These are phyloP conservation scores for Lactarius indigo DNA, from an alignment of 768 basidiomycete genomes.

Conservation along the genomic window DNA sequence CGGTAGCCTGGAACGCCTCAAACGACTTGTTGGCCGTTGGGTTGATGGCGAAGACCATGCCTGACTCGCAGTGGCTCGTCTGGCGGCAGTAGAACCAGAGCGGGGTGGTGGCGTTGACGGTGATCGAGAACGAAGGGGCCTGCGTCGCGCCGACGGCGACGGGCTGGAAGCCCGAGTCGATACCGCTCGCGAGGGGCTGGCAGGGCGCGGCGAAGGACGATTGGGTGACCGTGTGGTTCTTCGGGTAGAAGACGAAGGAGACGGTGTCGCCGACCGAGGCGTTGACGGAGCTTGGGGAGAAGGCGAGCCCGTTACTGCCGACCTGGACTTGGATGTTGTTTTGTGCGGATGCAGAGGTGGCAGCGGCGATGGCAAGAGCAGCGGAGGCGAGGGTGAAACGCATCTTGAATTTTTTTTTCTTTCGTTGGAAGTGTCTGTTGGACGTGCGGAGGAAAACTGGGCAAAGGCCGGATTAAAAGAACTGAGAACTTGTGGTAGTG, in stretches of 20 bases:
- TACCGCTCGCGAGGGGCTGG: slow-evolving; percentile 24
- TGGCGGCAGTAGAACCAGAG: slow-evolving; percentile 36
- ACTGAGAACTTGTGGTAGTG: neutral
- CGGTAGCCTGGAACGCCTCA: slow-evolving; percentile 26
- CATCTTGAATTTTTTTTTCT: slow-evolving; percentile 4
- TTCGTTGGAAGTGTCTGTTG: slow-evolving; percentile 16
- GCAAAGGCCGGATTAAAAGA: slow-evolving; percentile 11
- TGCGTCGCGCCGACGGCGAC: slow-evolving; percentile 18
- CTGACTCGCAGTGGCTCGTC: slow-evolving; percentile 29
- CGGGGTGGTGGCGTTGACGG: slow-evolving; percentile 27
- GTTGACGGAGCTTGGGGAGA: slow-evolving; percentile 19
- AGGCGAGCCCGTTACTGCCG: slow-evolving; percentile 14
- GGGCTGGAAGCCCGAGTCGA: slow-evolving; percentile 32
- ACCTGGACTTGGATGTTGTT: slow-evolving; percentile 18
- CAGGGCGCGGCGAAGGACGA: slow-evolving; percentile 37
- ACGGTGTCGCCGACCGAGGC: slow-evolving; percentile 29
- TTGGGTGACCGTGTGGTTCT: slow-evolving; percentile 35
- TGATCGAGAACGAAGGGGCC: slow-evolving; percentile 20
- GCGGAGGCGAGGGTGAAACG: slow-evolving; percentile 21
- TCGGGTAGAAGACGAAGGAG: slow-evolving; percentile 20
- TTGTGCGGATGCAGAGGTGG: slow-evolving; percentile 9
- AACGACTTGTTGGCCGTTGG: slow-evolving; percentile 30
- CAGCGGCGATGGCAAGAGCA: slow-evolving; percentile 19
- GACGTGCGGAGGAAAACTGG: slow-evolving; percentile 2
- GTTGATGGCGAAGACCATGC: slow-evolving; percentile 35